Percentiles rank a stretch among this genome's conserved stretches.
Evolutionary conservation across 305 asterid species (phyloP).

Genomic region (Fraxinus sp.): DNA sequence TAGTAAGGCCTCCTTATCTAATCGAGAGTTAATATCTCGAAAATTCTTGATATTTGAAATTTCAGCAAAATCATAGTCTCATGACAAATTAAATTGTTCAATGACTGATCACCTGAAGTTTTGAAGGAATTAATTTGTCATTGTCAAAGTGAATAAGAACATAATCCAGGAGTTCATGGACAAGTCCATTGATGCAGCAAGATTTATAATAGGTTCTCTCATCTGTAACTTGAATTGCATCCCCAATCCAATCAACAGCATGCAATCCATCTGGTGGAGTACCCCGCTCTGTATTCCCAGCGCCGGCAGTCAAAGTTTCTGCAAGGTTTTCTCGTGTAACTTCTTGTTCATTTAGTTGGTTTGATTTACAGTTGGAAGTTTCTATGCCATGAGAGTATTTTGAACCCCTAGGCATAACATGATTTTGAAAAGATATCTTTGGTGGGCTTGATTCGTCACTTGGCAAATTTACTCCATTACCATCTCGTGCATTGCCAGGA

Average conservation of each 20-base stretch:
- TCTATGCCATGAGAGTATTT: constrained; percentile 41
- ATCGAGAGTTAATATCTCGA: not conserved
- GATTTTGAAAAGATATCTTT: constrained; percentile 41
- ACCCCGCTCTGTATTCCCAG: constrained; percentile 34
- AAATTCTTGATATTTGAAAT: constrained; percentile 9
- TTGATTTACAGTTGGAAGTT: constrained; percentile 32
- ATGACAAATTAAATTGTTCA: constrained; percentile 12
- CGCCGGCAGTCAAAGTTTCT: constrained; percentile 37
- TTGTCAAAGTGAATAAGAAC: constrained; percentile 56
- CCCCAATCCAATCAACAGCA: constrained; percentile 70
- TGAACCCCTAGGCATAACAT: constrained; percentile 27
- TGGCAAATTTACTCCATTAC: constrained; percentile 14
- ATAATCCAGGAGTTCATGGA: constrained; percentile 58
- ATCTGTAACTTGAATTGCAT: constrained; percentile 51
- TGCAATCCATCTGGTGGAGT: constrained; percentile 42
- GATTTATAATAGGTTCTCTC: constrained; percentile 61
- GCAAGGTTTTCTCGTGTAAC: constrained; percentile 37
- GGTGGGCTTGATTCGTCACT: constrained; percentile 34
- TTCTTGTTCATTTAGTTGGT: constrained; percentile 32
- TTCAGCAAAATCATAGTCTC: constrained; percentile 8
- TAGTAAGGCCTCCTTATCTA: not conserved
- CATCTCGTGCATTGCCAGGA: constrained; percentile 27
- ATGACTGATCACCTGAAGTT: constrained; percentile 66
- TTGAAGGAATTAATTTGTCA: constrained; percentile 65
- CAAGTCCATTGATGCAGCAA: constrained; percentile 62